Evolutionary conservation across 2,329 filamentous ascomycete species (phyloP).

Genomic region (Beauveria medogensis): DNA sequence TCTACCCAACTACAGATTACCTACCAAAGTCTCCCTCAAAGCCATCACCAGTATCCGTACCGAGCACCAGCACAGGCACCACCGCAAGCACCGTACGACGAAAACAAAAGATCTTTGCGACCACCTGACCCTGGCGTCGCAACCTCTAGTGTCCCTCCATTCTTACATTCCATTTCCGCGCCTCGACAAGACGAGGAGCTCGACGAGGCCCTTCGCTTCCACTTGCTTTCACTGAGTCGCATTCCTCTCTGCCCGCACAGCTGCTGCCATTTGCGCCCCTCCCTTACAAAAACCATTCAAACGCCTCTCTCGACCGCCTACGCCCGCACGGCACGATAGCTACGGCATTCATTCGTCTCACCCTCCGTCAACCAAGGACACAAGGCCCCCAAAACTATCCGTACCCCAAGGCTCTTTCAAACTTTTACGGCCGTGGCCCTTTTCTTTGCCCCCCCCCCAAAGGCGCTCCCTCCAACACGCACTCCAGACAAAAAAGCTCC

Average conservation of each 20-base stretch:
- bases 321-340: not conserved
- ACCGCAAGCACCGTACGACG: not conserved
- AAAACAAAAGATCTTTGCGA: not conserved
- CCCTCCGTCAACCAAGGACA: not conserved
- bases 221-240: not conserved
- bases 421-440: not conserved
- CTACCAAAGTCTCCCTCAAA: not conserved
- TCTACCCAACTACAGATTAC: too few species aligned
- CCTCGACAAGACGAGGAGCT: not conserved
- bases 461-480: not conserved
- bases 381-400: not conserved
- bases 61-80: not conserved
- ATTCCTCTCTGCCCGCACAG: not conserved
- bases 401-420: not conserved
- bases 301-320: constrained; percentile 1
- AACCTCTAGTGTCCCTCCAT: not conserved
- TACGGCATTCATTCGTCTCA: not conserved
- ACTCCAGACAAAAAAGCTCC: constrained; percentile 5
- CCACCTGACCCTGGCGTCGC: constrained; percentile 5
- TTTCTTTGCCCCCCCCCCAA: not conserved
- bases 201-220: not conserved
- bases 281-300: not conserved
- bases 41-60: not conserved
- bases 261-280: not conserved
- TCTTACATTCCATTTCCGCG: not conserved